phyloP scores from a whole-genome alignment of 192 early-diverging fungal species.

The Entomortierella beljakovae region DNA sequence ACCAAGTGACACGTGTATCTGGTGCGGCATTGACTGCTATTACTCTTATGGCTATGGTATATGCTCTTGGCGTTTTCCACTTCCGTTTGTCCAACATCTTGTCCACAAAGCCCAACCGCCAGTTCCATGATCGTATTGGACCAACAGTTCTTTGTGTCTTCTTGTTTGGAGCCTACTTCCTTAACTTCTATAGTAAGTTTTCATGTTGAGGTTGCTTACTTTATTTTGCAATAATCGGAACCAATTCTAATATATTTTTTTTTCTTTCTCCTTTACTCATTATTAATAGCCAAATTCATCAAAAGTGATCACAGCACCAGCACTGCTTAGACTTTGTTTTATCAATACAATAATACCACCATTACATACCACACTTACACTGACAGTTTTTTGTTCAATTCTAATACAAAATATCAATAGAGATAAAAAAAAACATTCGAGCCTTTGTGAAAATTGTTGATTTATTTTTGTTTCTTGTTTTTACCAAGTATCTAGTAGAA shows the following conservation, averaged over 20 bases:
- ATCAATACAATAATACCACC: no score
- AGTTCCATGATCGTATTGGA: slow-evolving; percentile 80
- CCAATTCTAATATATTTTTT: neutral
- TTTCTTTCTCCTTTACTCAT: neutral
- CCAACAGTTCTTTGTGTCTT: slow-evolving; percentile 79
- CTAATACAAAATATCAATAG: no score
- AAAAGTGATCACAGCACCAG: neutral
- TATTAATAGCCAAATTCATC: slow-evolving; percentile 35
- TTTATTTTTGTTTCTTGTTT: no score
- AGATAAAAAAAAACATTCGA: no score
- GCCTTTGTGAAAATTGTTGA: no score
- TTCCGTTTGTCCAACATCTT: slow-evolving; percentile 76
- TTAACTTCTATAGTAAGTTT: slow-evolving; percentile 55
- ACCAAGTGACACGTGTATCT: slow-evolving; percentile 68
- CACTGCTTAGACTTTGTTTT: no score
- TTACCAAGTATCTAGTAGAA: no score
- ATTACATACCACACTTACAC: no score
- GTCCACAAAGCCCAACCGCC: slow-evolving; percentile 70
- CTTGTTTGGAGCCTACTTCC: slow-evolving; percentile 62
- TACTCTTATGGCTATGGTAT: slow-evolving; percentile 82
- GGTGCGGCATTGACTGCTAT: slow-evolving; percentile 66
- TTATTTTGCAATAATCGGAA: neutral
- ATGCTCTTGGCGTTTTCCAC: slow-evolving; percentile 82
- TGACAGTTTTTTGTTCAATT: no score
- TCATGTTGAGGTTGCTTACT: neutral